These are phyloP conservation scores for Climacium dendroides DNA, from an alignment of 225 moss, liverwort and hornwort species.

Conservation along the genomic window DNA sequence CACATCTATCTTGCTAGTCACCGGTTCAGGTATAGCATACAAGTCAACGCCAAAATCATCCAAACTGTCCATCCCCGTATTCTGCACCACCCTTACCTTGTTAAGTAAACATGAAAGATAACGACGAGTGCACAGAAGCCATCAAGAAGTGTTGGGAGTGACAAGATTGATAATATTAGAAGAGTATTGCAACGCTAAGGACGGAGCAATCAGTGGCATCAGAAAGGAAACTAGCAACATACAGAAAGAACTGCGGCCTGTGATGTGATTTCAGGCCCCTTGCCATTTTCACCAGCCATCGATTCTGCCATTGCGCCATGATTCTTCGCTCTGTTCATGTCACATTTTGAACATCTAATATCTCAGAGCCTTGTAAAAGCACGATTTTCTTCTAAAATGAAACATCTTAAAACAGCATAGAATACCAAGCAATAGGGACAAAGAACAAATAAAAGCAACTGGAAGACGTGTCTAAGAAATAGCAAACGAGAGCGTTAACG, in stretches of 20 bases:
- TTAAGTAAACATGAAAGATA: background rate
- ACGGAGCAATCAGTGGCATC: background rate
- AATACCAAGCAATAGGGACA: background rate
- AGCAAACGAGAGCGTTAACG: background rate
- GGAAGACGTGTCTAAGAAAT: background rate
- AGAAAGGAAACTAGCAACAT: constrained; percentile 7
- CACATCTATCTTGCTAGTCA: constrained; percentile 50
- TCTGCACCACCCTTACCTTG: constrained; percentile 26
- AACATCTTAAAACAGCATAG: background rate
- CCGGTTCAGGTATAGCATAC: constrained; percentile 79
- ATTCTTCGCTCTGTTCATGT: constrained; percentile 41
- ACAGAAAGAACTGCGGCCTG: constrained; percentile 37
- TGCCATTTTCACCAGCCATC: constrained; percentile 31
- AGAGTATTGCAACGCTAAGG: background rate
- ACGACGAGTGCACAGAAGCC: background rate
- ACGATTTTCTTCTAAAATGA: background rate
- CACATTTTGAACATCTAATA: background rate
- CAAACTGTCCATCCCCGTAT: constrained; percentile 53
- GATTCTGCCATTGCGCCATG: constrained; percentile 38
- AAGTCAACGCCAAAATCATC: constrained; percentile 94
- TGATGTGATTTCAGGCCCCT: constrained; percentile 24
- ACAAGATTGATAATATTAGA: background rate
- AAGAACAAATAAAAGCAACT: background rate
- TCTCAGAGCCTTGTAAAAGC: background rate
- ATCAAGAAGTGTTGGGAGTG: background rate